Base-by-base conservation (phyloP, 352 stramenopile genomes). In the Globisporangium sylvaticum region DNA sequence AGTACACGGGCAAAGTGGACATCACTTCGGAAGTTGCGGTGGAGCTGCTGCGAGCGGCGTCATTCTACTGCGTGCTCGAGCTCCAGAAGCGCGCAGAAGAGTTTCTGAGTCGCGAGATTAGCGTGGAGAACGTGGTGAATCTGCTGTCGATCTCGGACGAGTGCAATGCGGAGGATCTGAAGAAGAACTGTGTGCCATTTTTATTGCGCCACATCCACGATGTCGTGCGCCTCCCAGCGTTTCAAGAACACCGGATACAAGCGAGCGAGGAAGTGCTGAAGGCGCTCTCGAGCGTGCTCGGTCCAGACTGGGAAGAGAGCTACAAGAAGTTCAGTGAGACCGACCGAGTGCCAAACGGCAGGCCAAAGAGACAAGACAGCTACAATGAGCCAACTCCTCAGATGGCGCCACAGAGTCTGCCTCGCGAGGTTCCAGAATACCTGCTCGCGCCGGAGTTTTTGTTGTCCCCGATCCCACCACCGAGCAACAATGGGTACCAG, bases 1-100 rank as follows among this genome's bases (percentile, higher is more conserved):
- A 95, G 87, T 96, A 96, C 74, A 96, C 88, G 24, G 88, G 88
- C 61, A 91, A 94, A 65, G 87, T 96, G 22, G 73, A 89, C 50
- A 94, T 96, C 59, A 93, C 86, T 8, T 72, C 86, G 0, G 79
- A 91, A 53, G 85, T 94, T 52, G 83, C 88, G n/a, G 79, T 92
- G 68, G 87, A 96, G 42, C 70, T 96, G 58, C 69, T 96, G 12
- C 78, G 82, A 9, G 88, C 88, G 3, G 78, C 88, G 6, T 91
- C 87, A 18, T 89, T 88, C 59, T 96, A 96, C 63, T 90, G 83
- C 55, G 88, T 96, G 7, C 80, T 81, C 32, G 88, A 96, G 74
- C 73, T 96, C 24, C 88, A 95, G 54, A 95, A 95, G 74, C 88
- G 88, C 42, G 87, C 82, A 0, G 88, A 96, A 62, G 71, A 84